Conservation (phyloP, 495 filamentous ascomycete genomes). For the Penicillium cataractarum region DNA sequence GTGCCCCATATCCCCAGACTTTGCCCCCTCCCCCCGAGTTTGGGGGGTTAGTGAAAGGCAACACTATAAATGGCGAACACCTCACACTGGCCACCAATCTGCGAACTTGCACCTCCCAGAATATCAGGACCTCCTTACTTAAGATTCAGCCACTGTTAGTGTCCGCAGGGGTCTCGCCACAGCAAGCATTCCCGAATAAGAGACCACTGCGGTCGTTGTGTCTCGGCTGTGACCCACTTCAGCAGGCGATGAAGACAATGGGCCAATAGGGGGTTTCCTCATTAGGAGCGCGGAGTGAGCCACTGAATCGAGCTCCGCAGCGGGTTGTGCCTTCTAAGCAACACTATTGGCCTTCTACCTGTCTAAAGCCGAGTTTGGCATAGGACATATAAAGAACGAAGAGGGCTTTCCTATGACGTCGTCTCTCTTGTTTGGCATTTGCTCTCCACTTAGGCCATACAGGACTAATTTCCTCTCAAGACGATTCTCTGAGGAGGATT, state of each 20-base stretch:
- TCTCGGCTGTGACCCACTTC: constrained; percentile 6
- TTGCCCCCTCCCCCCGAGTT: neutral
- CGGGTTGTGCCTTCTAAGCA: constrained; percentile 1
- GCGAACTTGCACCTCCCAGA: neutral
- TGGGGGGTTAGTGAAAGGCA: constrained; percentile 1
- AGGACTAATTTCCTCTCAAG: constrained; percentile 3
- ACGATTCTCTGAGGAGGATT: constrained; percentile 3
- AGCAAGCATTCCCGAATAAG: constrained; percentile 1
- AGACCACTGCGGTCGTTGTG: constrained; percentile 2
- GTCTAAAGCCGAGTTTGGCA: neutral
- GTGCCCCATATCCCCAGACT: neutral
- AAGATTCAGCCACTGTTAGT: neutral
- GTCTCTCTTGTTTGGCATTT: neutral
- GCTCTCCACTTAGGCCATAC: neutral
- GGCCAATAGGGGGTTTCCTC: neutral
- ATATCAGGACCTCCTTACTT: no score
- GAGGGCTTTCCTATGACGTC: no score
- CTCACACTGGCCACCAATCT: neutral
- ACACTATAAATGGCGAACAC: neutral
- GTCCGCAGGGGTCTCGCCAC: neutral
- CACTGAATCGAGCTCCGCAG: constrained; percentile 1
- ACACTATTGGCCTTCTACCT: constrained; percentile 5
- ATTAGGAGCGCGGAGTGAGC: neutral
- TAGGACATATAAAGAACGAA: neutral
- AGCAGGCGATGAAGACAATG: neutral